Evolutionary conservation across 768 basidiomycete species (phyloP).

Genomic region (Mycena floridula): DNA sequence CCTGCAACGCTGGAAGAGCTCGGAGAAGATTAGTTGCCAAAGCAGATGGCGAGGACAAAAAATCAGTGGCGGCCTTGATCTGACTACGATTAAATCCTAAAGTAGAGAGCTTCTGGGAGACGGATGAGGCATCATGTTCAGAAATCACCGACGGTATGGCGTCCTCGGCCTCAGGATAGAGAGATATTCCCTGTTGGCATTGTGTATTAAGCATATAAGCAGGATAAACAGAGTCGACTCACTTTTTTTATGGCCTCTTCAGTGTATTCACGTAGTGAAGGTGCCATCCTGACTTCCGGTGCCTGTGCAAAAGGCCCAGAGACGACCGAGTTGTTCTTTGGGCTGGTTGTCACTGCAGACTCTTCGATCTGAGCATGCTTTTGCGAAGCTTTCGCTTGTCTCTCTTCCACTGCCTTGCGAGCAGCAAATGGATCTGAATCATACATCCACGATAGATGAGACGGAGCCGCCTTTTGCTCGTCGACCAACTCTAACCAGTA

Average conservation of each 20-base stretch:
- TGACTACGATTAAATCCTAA: slow-evolving; percentile 65
- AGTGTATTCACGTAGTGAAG: slow-evolving; percentile 66
- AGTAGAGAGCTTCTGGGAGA: slow-evolving; percentile 49
- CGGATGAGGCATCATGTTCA: slow-evolving; percentile 32
- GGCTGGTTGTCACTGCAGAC: slow-evolving; percentile 4
- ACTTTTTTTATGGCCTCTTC: slow-evolving; percentile 81
- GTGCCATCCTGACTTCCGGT: slow-evolving; percentile 83
- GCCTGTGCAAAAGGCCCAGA: slow-evolving; percentile 37
- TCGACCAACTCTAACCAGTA: slow-evolving; percentile 78
- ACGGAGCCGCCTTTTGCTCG: slow-evolving; percentile 62
- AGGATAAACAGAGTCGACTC: slow-evolving; percentile 1
- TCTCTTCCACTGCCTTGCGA: slow-evolving; percentile 54
- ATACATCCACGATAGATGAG: slow-evolving; percentile 83
- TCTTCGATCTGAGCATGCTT: slow-evolving; percentile 27
- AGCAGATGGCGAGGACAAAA: slow-evolving; percentile 50
- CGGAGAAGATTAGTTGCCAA: slow-evolving; percentile 57
- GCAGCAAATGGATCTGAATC: slow-evolving; percentile 83
- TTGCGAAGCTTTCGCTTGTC: slow-evolving; percentile 53
- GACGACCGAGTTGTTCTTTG: slow-evolving; percentile 11
- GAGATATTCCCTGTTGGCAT: slow-evolving; percentile 36
- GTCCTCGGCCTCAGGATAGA: slow-evolving; percentile 45
- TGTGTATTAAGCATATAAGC: slow-evolving; percentile 7
- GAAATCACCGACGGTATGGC: slow-evolving; percentile 26
- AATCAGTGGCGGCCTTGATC: slow-evolving; percentile 44
- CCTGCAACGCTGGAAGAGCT: slow-evolving; percentile 59